These are phyloP conservation scores for Marasmius sp. DNA, from an alignment of 1,284 basidiomycete genomes.

Conservation along the genomic window DNA sequence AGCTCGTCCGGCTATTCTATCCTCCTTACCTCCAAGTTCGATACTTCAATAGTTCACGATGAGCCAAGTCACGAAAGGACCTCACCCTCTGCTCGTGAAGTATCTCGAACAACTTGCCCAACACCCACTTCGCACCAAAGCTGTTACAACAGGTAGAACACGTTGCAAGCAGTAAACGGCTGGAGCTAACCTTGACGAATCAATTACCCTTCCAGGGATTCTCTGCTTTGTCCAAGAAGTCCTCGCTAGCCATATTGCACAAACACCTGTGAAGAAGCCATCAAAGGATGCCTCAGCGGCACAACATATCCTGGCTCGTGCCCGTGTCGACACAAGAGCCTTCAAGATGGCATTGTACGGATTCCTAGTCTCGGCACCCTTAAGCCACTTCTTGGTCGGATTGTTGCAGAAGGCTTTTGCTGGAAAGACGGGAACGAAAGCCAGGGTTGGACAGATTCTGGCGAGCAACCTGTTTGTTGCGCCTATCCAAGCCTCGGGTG, in stretches of 20 bases:
- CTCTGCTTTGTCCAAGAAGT: slow-evolving; percentile 82
- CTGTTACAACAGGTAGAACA: slow-evolving; percentile 60
- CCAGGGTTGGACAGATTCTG: slow-evolving; percentile 74
- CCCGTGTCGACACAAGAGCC: slow-evolving; percentile 64
- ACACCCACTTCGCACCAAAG: slow-evolving; percentile 76
- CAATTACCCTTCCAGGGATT: slow-evolving; percentile 40
- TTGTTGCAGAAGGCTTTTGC: slow-evolving; percentile 74
- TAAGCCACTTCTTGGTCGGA: slow-evolving; percentile 75
- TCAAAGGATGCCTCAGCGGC: slow-evolving; percentile 55
- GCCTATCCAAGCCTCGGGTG: slow-evolving; percentile 75
- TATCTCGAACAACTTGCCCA: slow-evolving; percentile 64
- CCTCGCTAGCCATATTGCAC: slow-evolving; percentile 70
- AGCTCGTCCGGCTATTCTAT: background rate
- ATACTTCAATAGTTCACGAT: slow-evolving; percentile 12
- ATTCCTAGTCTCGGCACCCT: slow-evolving; percentile 81
- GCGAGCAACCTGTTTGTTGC: slow-evolving; percentile 79
- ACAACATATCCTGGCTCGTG: slow-evolving; percentile 51
- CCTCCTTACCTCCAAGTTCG: slow-evolving; percentile 20
- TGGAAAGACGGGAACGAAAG: slow-evolving; percentile 68
- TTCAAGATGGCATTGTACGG: slow-evolving; percentile 86
- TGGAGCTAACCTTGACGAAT: background rate
- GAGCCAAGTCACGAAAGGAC: slow-evolving; percentile 26
- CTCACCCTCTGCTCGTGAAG: slow-evolving; percentile 57
- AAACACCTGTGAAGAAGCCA: slow-evolving; percentile 49
- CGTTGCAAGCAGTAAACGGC: background rate